Base-by-base conservation (phyloP, 768 basidiomycete genomes). In the Lentinula sp. region DNA sequence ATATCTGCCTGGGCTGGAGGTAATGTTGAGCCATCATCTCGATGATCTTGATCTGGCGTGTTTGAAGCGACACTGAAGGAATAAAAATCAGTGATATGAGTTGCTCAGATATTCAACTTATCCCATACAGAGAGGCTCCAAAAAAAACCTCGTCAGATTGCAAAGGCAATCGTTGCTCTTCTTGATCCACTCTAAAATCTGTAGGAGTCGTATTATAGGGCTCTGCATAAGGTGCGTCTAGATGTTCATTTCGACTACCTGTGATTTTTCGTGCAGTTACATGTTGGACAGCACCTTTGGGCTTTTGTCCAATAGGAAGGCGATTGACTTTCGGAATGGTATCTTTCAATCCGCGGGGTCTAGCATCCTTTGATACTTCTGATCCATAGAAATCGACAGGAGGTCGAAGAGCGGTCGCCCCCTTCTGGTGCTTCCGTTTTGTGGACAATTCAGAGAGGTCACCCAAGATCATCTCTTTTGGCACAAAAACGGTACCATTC, bases 221-320 rank as follows among this genome's bases (percentile, higher is more conserved):
- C 16, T 45, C n/a, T 45, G 15, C 43, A 45, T 18, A 45, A 18
- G 6, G 0, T 39, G 1, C 37, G 13, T 39, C 37, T 13, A 39
- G 37, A 13, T 39, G 5, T 45, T 45, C 43, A 45, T 18, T 18
- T 45, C 16, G 43, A 45, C 16, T 10, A 2, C 16, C 43, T 45
- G n/a, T 18, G 56, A 45, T 60, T 45, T n/a, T 43, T 42, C 23
- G 37, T 39, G 50, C 35, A 49, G 42, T 63, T 42, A 31, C 49
- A 42, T 32, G 39, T 28, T 5, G 43, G 43, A 45, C 43, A 45
- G 43, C 16, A 23, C 18, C 18, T 81, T 75, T 23, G 16, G 11
- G 2, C 11, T 23, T 10, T 23, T 48, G 46, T 48, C 46, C 46
- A 8, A 48, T 2, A 48, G 46, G 21, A 18, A 48, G 46, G 5